Evolutionary conservation across 169 alveolate genomes (phyloP), one percentile per base, ranked within the genome.

Genomic region (Amoebophrya sp.): DNA sequence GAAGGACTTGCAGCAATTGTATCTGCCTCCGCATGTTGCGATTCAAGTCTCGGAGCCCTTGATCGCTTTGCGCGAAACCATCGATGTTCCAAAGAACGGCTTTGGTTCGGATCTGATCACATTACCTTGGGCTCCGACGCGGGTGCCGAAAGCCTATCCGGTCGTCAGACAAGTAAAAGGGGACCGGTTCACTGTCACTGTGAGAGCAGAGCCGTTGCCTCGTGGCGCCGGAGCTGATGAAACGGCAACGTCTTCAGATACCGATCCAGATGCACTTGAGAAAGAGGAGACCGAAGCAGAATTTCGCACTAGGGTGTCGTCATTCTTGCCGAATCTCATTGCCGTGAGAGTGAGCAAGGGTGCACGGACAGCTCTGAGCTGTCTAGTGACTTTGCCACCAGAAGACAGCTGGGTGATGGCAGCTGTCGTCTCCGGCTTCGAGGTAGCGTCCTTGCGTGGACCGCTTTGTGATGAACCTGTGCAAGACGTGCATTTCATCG

Each of bases 401-500:
- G 83, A 65, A 1, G 36, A 65, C 1, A 36, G 83, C 83, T 65
- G 83, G 83, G n/a, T 65, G 33, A 65, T 18, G 33, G 83, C 33
- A 10, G 36, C 83, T 65, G 3, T 65, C 3, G n/a, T 65, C 83
- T 26, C 83, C 36, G 83, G 83, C 39, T 65, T 65, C 26, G 83
- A 65, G 83, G n/a, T 65, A 1, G 83, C 83, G 12, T 65, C 83
- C 36, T 6, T 65, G 38, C 83, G 83, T 29, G 83, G 83, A 0
- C 83, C 83, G 83, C 83, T 65, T 18, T 65, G 83, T 36, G 83
- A 65, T 18, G 83, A 65, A 26, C 83, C 83, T 10, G 83, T 65
- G 2, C 10, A 26, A 29, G 83, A 65, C 83, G 83, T 65, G 10
- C 83, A 65, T 36, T 65, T 65, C 83, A 26, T 65, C 33, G 12